Conservation (phyloP, 805 yeast genomes). For the Zygoascus ofunaensis region DNA sequence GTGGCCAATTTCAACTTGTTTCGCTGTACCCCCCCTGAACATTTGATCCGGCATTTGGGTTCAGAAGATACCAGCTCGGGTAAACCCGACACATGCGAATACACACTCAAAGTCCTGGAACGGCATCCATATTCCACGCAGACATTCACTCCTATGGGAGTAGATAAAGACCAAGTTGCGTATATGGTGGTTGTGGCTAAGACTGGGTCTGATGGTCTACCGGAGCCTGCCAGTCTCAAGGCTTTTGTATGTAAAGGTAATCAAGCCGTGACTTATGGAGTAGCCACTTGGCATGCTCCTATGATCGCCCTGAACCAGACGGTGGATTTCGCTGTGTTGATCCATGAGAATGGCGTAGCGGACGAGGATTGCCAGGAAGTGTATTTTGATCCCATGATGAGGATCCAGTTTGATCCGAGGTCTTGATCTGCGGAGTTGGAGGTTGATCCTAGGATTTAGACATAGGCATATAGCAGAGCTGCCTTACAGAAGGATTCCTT, state of each 20-base stretch:
- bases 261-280: constrained; percentile 84
- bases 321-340: constrained; percentile 79
- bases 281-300: constrained; percentile 91
- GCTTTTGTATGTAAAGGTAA: constrained; percentile 75
- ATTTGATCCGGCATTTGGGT: constrained; percentile 33
- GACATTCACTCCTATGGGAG: constrained; percentile 87
- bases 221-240: constrained; percentile 49
- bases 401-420: constrained; percentile 2
- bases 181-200: constrained; percentile 78
- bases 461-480: no score
- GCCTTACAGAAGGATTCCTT: no score
- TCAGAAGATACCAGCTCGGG: constrained; percentile 7
- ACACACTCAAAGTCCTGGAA: constrained; percentile 54
- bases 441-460: no score
- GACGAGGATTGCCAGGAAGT: constrained; percentile 80
- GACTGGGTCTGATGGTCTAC: constrained; percentile 41
- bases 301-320: constrained; percentile 72
- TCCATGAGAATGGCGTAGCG: constrained; percentile 72
- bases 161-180: constrained; percentile 37
- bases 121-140: constrained; percentile 86
- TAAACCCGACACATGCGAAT: constrained; percentile 11
- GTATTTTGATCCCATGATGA: constrained; percentile 32
- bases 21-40: constrained; percentile 69
- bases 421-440: no score
- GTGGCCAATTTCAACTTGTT: constrained; percentile 75